phyloP scores from a whole-genome alignment of 169 alveolate genomes.

The Ichthyophthirius multifiliis region DNA sequence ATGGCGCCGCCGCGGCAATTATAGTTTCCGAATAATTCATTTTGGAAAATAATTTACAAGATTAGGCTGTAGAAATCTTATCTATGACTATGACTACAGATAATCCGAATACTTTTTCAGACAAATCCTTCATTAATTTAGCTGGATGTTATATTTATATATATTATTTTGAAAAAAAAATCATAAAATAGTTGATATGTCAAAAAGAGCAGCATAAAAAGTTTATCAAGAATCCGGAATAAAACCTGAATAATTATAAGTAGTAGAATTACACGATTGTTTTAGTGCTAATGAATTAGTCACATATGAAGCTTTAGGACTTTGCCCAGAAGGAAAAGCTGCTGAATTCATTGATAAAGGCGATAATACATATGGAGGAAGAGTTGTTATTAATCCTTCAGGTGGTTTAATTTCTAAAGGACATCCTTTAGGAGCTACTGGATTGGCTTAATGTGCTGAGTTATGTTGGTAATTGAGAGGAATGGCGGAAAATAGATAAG shows the following conservation, averaged over 20 bases:
- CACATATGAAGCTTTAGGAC: conserved; percentile 74
- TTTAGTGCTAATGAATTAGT: conserved; percentile 76
- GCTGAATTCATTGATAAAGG: conserved; percentile 70
- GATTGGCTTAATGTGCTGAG: conserved; percentile 78
- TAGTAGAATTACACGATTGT: conserved; percentile 78
- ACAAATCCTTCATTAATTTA: conserved; percentile 51
- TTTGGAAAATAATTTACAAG: conserved; percentile 48
- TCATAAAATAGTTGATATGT: conserved; percentile 47
- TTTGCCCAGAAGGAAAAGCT: conserved; percentile 73
- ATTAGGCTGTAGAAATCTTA: conserved; percentile 69
- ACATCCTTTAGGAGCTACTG: conserved; percentile 85
- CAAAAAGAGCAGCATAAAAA: conserved; percentile 57
- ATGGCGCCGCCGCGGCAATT: conserved; percentile 79
- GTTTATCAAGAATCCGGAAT: conserved; percentile 57
- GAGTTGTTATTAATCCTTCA: conserved; percentile 64
- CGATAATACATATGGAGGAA: conserved; percentile 76
- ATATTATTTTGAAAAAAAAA: neutral
- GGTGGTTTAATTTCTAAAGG: conserved; percentile 38
- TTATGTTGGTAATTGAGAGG: conserved; percentile 78
- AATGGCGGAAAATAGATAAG: conserved; percentile 78
- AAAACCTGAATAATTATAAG: conserved; percentile 54
- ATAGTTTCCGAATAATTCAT: conserved; percentile 54
- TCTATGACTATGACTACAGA: conserved; percentile 70
- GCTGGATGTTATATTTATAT: conserved; percentile 39
- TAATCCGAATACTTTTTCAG: conserved; percentile 45